Base-by-base conservation (phyloP, 2,329 filamentous ascomycete species). In the Phoma sp. region DNA sequence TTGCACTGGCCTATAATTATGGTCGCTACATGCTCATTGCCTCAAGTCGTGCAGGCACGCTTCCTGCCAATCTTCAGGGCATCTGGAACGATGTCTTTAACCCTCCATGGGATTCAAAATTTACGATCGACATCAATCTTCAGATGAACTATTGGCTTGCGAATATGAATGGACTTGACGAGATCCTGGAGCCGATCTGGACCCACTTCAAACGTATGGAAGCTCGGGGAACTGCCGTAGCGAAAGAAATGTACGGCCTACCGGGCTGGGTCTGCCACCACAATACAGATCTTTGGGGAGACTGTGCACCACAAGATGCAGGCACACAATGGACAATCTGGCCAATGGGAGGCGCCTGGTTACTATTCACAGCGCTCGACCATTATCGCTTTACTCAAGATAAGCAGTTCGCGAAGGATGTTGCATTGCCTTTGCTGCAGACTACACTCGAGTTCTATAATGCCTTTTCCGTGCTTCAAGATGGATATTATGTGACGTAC, bases 131-230 rank as follows among this genome's bases (percentile, higher is more conserved):
- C 56, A 80, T 82, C 63, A 83, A 82, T 37, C 67, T 76, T 0
- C 75, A 83, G 61, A 83, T 83, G 81, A 82, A 82, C 57, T 83
- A 83, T 60, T 83, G 80, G 80, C 73, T 56, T 4, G 64, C 61
- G 1, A 54, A 66, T 8, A 55, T 55, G 1, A 59, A 60, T 2
- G 64, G 67, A 38, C 55, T 71, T 0, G 52, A 69, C 0, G 77
- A 78, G 39, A 76, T 72, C 2, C 74, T 79, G 14, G 47, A 69
- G 1, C 78, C 80, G 0, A 50, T 83, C 0, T 77, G 81, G 30
- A 68, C 75, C 22, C 61, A 78, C 2, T 66, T 80, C 3, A 73
- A 79, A 14, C 67, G 69, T 3, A 69, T 75, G 57, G 59, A 66
- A 57, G 55, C 35, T 24, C 55, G 62, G 59, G 69, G 81, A 62